A percentile compares a stretch with the other conserved stretches of the same genome.
Evolutionary conservation across 768 basidiomycete genomes (phyloP).

Genomic region (Hemileccinum rubropunctum): DNA sequence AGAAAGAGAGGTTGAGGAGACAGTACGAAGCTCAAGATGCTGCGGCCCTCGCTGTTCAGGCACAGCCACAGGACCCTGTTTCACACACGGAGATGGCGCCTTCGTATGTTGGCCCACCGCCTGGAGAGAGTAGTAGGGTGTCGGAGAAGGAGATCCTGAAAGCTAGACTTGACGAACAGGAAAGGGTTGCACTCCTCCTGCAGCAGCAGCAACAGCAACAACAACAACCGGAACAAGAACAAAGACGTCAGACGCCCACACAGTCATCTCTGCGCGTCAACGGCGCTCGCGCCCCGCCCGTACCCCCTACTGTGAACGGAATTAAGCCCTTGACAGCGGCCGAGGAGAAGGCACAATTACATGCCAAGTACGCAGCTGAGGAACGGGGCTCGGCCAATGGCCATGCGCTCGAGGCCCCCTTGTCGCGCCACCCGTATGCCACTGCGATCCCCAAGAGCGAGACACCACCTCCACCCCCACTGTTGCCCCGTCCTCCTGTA

Average conservation of each 20-base stretch:
- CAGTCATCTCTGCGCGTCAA: slow-evolving; percentile 29
- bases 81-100: slow-evolving; percentile 20
- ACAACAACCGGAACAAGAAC: background rate
- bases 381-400: slow-evolving; percentile 36
- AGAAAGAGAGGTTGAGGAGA: slow-evolving; percentile 68
- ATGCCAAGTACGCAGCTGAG: slow-evolving; percentile 60
- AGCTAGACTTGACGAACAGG: slow-evolving; percentile 55
- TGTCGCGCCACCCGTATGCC: slow-evolving; percentile 17
- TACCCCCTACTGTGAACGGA: slow-evolving; percentile 24
- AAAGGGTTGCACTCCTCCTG: slow-evolving; percentile 36
- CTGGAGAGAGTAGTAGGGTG: slow-evolving; percentile 23
- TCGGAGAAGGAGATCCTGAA: slow-evolving; percentile 60
- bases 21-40: slow-evolving; percentile 68
- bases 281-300: slow-evolving; percentile 29
- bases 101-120: slow-evolving; percentile 20
- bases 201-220: slow-evolving; percentile 13
- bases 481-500: slow-evolving; percentile 72
- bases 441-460: slow-evolving; percentile 8
- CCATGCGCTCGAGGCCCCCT: background rate
- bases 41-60: slow-evolving; percentile 37
- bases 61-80: slow-evolving; percentile 14
- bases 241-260: slow-evolving; percentile 4
- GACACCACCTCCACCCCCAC: slow-evolving; percentile 57
- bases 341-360: slow-evolving; percentile 75
- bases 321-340: slow-evolving; percentile 55